Evolutionary conservation across 2,329 filamentous ascomycete genomes (phyloP), one percentile per base, ranked within the genome.

Genomic region (Xylariaceae sp.): DNA sequence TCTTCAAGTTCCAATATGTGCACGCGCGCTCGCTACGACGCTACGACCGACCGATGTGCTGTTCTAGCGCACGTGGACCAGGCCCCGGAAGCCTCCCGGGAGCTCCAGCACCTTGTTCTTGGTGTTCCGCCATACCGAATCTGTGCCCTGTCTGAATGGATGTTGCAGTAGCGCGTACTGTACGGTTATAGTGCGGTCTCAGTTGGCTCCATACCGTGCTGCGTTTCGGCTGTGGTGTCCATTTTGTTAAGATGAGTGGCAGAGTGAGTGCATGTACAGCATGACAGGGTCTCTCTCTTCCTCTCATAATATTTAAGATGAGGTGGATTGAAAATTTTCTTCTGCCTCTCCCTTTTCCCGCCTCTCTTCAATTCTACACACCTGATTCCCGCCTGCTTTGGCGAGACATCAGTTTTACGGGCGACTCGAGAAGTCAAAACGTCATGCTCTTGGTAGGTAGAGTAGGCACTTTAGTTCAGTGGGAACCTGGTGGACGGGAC

Each of bases 81-180:
- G 17, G n/a, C 13, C 14, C 41, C 43, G 43, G 44, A 49, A 46
- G 46, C 40, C 36, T 42, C 46, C 43, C 46, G 46, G 39, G 46
- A 37, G 30, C 40, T 35, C 46, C 43, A 44, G 35, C 17, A 40
- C 37, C 45, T 36, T 43, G 42, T 36, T 47, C 41, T 40, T 41
- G 41, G 43, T 39, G 40, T 42, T 30, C 16, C 15, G 30, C 43
- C 34, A 34, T 43, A 30, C 46, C 32, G 26, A 32, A 40, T 38
- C 21, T 21, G 33, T 26, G n/a, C 41, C 38, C 38, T 42, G 34
- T 24, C 17, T 31, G 26, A 9, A 21, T 35, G 27, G 26, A 16
- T 11, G 11, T 14, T 34, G 31, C 19, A 36, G 30, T 31, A 34
- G 30, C 15, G 24, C 13, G 16, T 27, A 41, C 38, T 39, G 41